Percentiles rank a stretch among this genome's conserved stretches.
Conservation (phyloP, 2,329 filamentous ascomycete species). For the Xylaria sp. region DNA sequence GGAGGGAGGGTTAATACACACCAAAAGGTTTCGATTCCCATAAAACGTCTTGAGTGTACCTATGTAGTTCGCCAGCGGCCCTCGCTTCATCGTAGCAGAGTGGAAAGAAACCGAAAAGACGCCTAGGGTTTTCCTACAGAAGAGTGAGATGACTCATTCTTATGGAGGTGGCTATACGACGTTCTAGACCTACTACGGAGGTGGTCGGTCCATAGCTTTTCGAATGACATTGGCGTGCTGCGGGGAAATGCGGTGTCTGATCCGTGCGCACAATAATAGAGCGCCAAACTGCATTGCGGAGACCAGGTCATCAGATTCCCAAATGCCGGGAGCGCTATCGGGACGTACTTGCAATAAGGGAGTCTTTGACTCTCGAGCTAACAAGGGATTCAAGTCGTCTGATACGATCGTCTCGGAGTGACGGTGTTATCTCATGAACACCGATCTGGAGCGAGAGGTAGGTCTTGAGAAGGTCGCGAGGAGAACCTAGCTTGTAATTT, state of each 20-base stretch:
- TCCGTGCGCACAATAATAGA: conserved; percentile 11
- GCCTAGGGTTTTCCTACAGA: conserved; percentile 31
- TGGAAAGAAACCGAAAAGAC: conserved; percentile 19
- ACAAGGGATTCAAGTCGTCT: conserved; percentile 13
- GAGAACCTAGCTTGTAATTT: conserved; percentile 22
- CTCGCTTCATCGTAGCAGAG: conserved; percentile 19
- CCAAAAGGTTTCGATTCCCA: conserved; percentile 35
- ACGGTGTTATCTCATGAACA: conserved; percentile 2
- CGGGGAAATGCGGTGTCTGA: conserved; percentile 14
- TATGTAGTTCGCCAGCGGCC: conserved; percentile 15
- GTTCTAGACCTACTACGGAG: conserved; percentile 38
- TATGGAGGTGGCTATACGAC: conserved; percentile 28
- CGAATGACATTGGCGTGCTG: conserved; percentile 2
- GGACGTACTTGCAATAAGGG: conserved; percentile 44
- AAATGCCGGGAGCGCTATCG: conserved; percentile 43
- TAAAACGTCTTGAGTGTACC: conserved; percentile 18
- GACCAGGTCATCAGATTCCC: conserved; percentile 45
- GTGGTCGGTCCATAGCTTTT: conserved; percentile 20
- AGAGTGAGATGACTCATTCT: conserved; percentile 39
- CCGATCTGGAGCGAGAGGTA: not conserved
- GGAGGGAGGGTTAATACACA: conserved; percentile 47
- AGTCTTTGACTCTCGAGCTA: conserved; percentile 6
- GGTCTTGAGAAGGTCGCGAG: conserved; percentile 1
- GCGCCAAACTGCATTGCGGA: conserved; percentile 42
- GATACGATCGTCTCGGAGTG: conserved; percentile 13